Percentiles rank a stretch among this genome's conserved stretches.
These are phyloP conservation scores for Crithidia brevicula DNA, from an alignment of 208 protist species.

Conservation along the genomic window DNA sequence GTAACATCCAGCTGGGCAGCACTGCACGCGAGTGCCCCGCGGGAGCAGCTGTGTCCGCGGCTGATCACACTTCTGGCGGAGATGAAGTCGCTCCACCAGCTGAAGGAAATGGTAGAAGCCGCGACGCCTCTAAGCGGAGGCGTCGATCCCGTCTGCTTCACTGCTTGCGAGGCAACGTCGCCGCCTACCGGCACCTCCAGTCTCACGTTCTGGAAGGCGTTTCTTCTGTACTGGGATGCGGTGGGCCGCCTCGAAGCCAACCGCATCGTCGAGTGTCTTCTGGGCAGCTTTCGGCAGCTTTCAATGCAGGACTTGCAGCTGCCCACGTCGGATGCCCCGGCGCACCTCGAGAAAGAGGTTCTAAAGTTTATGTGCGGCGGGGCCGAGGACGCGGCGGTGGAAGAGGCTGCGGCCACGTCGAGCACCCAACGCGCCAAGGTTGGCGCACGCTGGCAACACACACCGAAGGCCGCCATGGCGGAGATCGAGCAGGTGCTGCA, in stretches of 20 bases:
- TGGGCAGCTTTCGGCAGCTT: constrained; percentile 48
- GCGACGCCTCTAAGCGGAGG: neutral
- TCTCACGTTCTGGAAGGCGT: constrained; percentile 21
- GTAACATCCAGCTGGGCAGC: constrained; percentile 28
- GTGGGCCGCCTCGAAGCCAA: constrained; percentile 41
- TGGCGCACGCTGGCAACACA: constrained; percentile 15
- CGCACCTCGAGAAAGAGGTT: constrained; percentile 59
- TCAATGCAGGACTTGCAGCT: constrained; percentile 65
- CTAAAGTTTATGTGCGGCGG: constrained; percentile 73
- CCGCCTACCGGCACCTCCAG: neutral
- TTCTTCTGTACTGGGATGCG: constrained; percentile 39
- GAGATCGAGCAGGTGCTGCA: constrained; percentile 29
- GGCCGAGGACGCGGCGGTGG: constrained; percentile 2
- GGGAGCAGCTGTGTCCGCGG: constrained; percentile 22
- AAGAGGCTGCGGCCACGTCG: neutral
- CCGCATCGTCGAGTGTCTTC: constrained; percentile 41
- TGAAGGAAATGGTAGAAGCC: neutral
- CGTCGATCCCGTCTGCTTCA: neutral
- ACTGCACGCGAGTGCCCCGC: constrained; percentile 27
- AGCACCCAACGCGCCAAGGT: neutral
- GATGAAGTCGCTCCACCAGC: constrained; percentile 14
- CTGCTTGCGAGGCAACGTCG: too few relatives aligned
- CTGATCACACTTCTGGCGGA: constrained; percentile 23
- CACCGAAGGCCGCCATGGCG: neutral
- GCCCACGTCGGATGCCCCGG: constrained; percentile 50